Base-by-base conservation (phyloP, 2,329 filamentous ascomycete species). In the Orbilia quercus region DNA sequence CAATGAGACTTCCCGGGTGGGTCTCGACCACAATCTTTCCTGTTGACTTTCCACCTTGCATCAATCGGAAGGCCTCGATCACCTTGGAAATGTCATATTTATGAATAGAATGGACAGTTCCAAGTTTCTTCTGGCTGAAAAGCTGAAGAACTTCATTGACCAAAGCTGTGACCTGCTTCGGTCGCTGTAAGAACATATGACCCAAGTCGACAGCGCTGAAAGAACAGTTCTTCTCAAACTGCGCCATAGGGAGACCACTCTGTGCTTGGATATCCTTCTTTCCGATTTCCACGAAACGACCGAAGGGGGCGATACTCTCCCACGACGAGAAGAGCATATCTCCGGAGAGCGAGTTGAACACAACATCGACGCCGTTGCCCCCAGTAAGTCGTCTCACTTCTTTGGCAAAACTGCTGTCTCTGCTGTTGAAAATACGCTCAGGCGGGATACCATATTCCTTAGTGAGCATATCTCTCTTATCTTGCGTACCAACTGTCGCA, bases 301-400 rank as follows among this genome's bases (percentile, higher is more conserved):
- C 84, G 51, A 81, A 83, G 0, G 77, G 74, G 0, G 83, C 82
- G 2, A 85, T 77, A 47, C 82, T 84, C 4, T 79, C 70, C 82
- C 82, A 85, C 0, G 81, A 82, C 0, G 80, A 79, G 22, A 82
- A 81, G 0, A 84, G 76, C 0, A 81, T 75, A 7, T 83, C 81
- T 0, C 82, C 83, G 0, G 82, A 79, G 0, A 84, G 79, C 0
- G 82, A 83, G 76, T 84, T 84, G 63, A 84, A 84, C 1, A 85
- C 78, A 2, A 84, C 69, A 47, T 85, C 82, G 0, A 84, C 80
- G n/a, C 82, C 80, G 1, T 66, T 57, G 3, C 78, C 76, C 11
- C 65, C 66, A 0, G 82, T 84, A 1, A 74, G 74, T n/a, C 79
- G 58, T 0, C 78, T 74, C 28, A 79, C 74, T 34, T 84, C 73